Evolutionary conservation across 2,329 filamentous ascomycete genomes (phyloP).

Genomic region (Scedosporium apiospermum): DNA sequence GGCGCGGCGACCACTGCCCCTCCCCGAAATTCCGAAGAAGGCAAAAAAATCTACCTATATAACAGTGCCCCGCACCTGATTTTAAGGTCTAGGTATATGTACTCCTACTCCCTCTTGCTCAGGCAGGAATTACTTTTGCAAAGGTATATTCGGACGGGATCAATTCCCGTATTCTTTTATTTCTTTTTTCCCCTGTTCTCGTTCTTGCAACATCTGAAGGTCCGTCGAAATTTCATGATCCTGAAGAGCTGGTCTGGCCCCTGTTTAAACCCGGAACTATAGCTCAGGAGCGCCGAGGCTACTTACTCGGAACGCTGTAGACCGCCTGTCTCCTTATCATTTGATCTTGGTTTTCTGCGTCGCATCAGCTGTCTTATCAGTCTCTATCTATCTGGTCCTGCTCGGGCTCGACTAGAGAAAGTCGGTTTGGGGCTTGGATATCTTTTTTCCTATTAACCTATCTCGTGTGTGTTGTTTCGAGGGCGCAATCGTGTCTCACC

Average conservation of each 20-base stretch:
- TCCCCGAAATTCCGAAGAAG: slow-evolving; percentile 1
- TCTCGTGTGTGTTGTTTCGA: not conserved
- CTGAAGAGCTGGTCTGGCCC: not conserved
- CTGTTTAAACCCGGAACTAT: not conserved
- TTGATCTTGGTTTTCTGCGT: not conserved
- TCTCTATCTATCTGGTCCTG: not conserved
- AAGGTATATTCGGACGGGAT: not conserved
- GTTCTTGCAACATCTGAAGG: not conserved
- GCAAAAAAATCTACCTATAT: not conserved
- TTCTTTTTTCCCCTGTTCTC: not conserved
- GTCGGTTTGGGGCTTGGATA: not conserved
- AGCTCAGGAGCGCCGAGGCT: not conserved
- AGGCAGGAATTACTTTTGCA: not conserved
- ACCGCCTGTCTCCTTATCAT: not conserved
- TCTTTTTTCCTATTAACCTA: not conserved
- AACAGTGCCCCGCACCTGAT: not conserved
- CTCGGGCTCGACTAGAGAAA: not conserved
- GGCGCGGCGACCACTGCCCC: not conserved
- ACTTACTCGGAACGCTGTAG: not conserved
- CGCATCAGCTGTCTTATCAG: not conserved
- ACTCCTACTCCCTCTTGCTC: not conserved
- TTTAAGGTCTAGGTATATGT: not conserved
- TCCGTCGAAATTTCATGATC: not conserved
- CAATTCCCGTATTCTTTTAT: not conserved
- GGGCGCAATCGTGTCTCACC: not conserved